Evolutionary conservation across 2,329 filamentous ascomycete species (phyloP), one percentile per base, ranked within the genome.

Genomic region (Pseudogymnoascus sp.): DNA sequence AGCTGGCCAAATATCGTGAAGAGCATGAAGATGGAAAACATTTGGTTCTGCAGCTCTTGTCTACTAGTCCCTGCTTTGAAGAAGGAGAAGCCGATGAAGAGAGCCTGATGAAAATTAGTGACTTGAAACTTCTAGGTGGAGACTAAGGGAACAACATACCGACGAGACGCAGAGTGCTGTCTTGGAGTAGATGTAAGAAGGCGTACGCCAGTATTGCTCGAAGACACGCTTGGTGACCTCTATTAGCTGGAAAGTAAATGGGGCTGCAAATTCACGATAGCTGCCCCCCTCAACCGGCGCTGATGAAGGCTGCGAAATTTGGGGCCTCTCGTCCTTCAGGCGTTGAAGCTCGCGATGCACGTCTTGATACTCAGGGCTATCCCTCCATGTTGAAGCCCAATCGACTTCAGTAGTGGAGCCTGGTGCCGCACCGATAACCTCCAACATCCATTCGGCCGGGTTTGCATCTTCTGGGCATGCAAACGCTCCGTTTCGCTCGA

Each of bases 381-480:
- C 77, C 18, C 79, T 74, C 88, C 87, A 90, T 63, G 88, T 80
- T 37, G 88, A 76, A 67, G 84, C 85, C 88, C 88, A 90, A 69
- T 89, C 79, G 19, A 48, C 65, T 76, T 66, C 66, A 72, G 59
- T 72, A 74, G 0, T 75, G 77, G 0, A 79, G 67, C 19, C 70
- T 65, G 0, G 80, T 80, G 0, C 79, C 80, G 18, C 74, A 73
- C 6, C 19, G 5, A 41, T 41, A 23, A 75, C 73, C 26, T 68
- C 66, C 30, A 68, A 64, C 65, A 68, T 67, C 38, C 63, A 57
- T 37, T 73, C 81, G 0, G 81, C 81, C 0, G 80, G 80, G 62
- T 84, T 84, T 3, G 72, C 74, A 33, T 78, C 73, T 0, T 74
- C 68, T 0, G 78, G 75, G 62, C 81, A 83, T 18, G 76, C 76